Percentiles rank a stretch among this genome's conserved stretches.
Conservation (phyloP, 1,284 basidiomycete genomes). For the Moniliophthora roreri region DNA sequence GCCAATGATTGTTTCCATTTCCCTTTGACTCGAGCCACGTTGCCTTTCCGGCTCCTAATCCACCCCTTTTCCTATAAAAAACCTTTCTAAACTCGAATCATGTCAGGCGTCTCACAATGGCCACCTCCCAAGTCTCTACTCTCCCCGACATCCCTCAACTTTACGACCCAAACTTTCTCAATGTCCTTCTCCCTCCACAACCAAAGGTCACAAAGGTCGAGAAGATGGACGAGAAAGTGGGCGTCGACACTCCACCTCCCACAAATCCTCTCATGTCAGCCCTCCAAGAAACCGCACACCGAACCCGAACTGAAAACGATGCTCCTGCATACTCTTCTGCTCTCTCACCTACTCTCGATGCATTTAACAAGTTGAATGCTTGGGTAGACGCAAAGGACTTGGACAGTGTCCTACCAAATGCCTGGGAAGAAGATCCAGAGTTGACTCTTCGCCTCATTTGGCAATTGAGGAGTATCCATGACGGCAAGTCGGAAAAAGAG, state of each 20-base stretch:
- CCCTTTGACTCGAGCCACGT: too few relatives aligned
- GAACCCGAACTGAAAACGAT: slow-evolving; percentile 43
- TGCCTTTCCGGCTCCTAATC: too few relatives aligned
- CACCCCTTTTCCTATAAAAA: too few relatives aligned
- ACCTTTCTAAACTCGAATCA: too few relatives aligned
- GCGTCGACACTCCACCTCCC: neutral
- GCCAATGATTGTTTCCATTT: too few relatives aligned
- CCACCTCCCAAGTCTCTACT: slow-evolving; percentile 28
- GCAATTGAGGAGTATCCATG: slow-evolving; percentile 61
- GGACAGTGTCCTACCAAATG: slow-evolving; percentile 34
- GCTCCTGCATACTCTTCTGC: slow-evolving; percentile 51
- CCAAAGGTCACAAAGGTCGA: slow-evolving; percentile 2
- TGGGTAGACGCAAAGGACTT: slow-evolving; percentile 25
- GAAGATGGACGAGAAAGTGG: neutral
- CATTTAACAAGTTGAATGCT: slow-evolving; percentile 41
- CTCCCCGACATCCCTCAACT: slow-evolving; percentile 53
- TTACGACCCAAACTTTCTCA: slow-evolving; percentile 48
- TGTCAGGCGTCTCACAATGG: neutral
- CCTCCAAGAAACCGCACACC: slow-evolving; percentile 38
- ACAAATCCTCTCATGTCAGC: slow-evolving; percentile 55
- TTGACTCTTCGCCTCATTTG: slow-evolving; percentile 60
- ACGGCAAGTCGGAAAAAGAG: slow-evolving; percentile 56
- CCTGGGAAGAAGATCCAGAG: slow-evolving; percentile 53
- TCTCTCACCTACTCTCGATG: slow-evolving; percentile 47
- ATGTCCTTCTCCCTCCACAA: slow-evolving; percentile 43